phyloP scores from a whole-genome alignment of 139 green algal genomes.

The Marvania coccoides region DNA sequence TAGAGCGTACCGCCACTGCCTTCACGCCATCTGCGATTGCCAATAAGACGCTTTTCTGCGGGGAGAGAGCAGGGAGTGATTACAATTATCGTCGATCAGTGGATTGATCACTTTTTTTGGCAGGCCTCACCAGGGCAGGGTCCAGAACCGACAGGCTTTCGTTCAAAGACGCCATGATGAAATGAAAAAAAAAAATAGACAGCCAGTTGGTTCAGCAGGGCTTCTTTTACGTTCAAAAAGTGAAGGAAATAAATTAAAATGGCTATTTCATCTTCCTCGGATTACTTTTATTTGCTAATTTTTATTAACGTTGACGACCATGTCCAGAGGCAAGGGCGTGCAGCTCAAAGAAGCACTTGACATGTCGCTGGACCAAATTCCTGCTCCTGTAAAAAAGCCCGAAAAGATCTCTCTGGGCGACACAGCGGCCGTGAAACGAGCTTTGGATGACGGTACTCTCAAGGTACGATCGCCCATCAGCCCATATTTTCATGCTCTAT shows the following conservation, averaged over 20 bases:
- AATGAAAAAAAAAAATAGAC: background rate
- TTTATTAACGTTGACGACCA: too few relatives aligned
- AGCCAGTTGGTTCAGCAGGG: too few relatives aligned
- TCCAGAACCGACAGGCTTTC: background rate
- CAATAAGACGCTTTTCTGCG: slow-evolving; percentile 2
- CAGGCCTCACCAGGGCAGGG: background rate
- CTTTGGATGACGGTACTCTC: slow-evolving; percentile 43
- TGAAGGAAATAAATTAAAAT: too few relatives aligned
- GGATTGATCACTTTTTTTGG: background rate
- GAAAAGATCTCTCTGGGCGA: slow-evolving; percentile 49
- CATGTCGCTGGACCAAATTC: too few relatives aligned
- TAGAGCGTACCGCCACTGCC: background rate
- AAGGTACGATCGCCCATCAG: slow-evolving; percentile 27
- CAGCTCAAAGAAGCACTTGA: too few relatives aligned
- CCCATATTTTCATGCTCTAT: background rate
- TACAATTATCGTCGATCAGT: background rate
- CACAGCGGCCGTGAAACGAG: slow-evolving; percentile 40
- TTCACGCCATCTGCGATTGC: background rate
- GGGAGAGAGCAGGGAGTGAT: background rate
- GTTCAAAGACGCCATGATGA: background rate
- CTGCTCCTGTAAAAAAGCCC: slow-evolving; percentile 15
- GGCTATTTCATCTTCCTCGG: too few relatives aligned
- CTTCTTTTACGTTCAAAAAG: too few relatives aligned
- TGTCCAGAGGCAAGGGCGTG: too few relatives aligned
- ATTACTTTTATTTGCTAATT: too few relatives aligned